These are phyloP conservation scores for Orbilia oligospora DNA, from an alignment of 2,329 filamentous ascomycete genomes.

Conservation along the genomic window DNA sequence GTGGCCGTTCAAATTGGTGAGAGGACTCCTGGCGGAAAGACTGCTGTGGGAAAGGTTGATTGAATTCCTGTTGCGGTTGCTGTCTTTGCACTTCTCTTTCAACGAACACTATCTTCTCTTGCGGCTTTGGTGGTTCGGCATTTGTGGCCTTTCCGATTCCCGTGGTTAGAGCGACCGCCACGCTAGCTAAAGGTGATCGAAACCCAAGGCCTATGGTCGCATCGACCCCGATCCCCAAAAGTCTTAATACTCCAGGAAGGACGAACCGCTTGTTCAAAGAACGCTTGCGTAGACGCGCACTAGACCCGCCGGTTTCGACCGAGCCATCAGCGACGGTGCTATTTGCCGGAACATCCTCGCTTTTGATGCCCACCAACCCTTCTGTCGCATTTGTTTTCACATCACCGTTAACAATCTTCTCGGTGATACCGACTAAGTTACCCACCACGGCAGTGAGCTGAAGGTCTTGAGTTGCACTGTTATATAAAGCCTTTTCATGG, in stretches of 20 bases:
- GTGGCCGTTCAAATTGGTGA: not conserved
- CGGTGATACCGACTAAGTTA: constrained; percentile 11
- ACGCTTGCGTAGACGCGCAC: constrained; percentile 3
- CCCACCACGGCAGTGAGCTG: constrained; percentile 16
- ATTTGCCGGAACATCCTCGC: not conserved
- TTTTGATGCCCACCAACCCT: not conserved
- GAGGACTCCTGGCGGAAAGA: not conserved
- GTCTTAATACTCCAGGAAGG: constrained; percentile 1
- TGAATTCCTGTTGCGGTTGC: not conserved
- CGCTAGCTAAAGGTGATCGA: not conserved
- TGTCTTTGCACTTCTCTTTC: too few species aligned
- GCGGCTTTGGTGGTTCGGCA: constrained; percentile 3
- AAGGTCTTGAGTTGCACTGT: constrained; percentile 1
- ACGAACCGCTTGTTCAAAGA: constrained; percentile 38
- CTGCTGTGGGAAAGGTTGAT: not conserved
- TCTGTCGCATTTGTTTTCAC: constrained; percentile 23
- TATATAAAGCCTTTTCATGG: constrained; percentile 6
- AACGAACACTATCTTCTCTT: constrained; percentile 16
- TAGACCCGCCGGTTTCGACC: not conserved
- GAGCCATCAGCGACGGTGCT: not conserved
- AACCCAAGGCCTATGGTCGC: not conserved
- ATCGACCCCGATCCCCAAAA: constrained; percentile 1
- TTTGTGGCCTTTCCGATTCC: constrained; percentile 19
- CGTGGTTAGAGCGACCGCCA: not conserved
- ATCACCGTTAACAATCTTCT: constrained; percentile 1